Conservation (phyloP, 257 asterid species). For the Petrea volubilis region DNA sequence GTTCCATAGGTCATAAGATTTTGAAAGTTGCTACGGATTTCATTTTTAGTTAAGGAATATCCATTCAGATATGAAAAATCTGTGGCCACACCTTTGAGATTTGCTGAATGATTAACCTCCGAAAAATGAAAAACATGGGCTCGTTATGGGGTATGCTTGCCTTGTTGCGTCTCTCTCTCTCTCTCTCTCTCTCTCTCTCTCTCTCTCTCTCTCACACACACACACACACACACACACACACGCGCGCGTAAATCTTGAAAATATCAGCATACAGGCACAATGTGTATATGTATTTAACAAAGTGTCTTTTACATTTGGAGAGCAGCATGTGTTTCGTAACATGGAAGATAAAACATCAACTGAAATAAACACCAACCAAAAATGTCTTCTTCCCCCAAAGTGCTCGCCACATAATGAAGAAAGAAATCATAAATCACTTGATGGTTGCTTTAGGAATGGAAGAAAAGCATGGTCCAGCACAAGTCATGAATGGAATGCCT, state of each 20-base stretch:
- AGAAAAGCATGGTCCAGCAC: slow-evolving; percentile 87
- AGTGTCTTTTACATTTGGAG: background rate
- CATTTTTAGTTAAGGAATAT: background rate
- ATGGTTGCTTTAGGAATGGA: slow-evolving; percentile 37
- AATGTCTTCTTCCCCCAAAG: background rate
- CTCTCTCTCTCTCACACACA: too few relatives aligned
- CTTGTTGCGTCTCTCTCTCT: background rate
- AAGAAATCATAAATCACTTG: slow-evolving; percentile 38
- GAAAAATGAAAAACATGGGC: background rate
- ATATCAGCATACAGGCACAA: too few relatives aligned
- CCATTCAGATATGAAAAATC: slow-evolving; percentile 5
- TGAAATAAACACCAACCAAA: background rate
- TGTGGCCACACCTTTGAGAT: background rate
- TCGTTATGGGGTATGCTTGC: background rate
- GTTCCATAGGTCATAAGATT: background rate
- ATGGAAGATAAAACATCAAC: background rate
- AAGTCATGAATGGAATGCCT: slow-evolving; percentile 87
- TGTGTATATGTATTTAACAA: background rate
- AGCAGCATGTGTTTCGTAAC: background rate
- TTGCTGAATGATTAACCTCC: background rate
- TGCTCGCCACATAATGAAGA: background rate
- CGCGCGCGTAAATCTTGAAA: too few relatives aligned
- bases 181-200: too few relatives aligned
- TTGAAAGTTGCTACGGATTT: background rate
- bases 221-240: too few relatives aligned